A percentile compares a stretch with the other conserved stretches of the same genome.
Evolutionary conservation across 2,329 filamentous ascomycete genomes (phyloP).

Genomic region (Pyrenophora graminea): DNA sequence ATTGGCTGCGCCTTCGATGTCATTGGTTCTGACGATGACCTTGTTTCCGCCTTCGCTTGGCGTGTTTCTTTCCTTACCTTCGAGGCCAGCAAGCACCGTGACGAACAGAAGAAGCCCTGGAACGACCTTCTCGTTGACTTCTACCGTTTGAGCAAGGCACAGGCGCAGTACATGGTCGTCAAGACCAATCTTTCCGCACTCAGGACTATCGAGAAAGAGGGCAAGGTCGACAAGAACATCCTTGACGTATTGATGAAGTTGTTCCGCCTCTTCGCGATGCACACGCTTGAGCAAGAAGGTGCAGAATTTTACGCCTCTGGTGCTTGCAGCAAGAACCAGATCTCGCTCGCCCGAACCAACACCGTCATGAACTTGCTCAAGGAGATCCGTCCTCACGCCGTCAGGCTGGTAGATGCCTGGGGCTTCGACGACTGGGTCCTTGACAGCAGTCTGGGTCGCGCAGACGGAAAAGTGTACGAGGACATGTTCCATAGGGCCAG

Average conservation of each 20-base stretch:
- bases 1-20: constrained; percentile 76
- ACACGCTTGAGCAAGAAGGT: constrained; percentile 70
- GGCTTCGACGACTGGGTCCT: constrained; percentile 79
- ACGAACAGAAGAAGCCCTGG: constrained; percentile 74
- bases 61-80: constrained; percentile 75
- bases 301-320: constrained; percentile 73
- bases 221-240: constrained; percentile 62
- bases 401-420: constrained; percentile 74
- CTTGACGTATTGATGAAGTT: constrained; percentile 65
- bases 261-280: constrained; percentile 67
- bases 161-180: constrained; percentile 76
- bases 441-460: constrained; percentile 70
- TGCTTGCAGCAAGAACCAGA: constrained; percentile 73
- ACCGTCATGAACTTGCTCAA: constrained; percentile 71
- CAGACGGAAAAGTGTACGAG: constrained; percentile 76
- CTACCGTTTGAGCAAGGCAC: constrained; percentile 74
- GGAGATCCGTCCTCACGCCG: constrained; percentile 73
- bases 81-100: constrained; percentile 73
- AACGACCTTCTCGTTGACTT: constrained; percentile 79
- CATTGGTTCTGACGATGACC: constrained; percentile 69
- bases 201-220: constrained; percentile 57
- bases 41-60: constrained; percentile 77
- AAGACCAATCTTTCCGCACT: constrained; percentile 78
- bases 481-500: constrained; percentile 75
- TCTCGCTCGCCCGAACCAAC: constrained; percentile 68